Evolutionary conservation across 257 asterid species (phyloP).

Genomic region (Gardenia jasminoides): DNA sequence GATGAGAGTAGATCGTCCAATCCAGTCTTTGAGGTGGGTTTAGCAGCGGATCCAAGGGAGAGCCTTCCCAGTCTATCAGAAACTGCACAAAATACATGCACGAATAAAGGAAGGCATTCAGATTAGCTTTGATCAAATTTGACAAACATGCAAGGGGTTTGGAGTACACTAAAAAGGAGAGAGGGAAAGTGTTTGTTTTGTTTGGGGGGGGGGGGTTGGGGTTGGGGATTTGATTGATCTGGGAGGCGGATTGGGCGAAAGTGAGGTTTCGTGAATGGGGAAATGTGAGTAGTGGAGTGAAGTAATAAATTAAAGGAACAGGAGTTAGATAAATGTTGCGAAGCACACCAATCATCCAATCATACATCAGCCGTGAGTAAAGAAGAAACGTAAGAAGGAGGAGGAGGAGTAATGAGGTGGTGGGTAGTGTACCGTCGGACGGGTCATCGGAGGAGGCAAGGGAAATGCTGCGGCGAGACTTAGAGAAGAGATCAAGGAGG

Average conservation of each 20-base stretch:
- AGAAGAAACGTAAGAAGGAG: neutral
- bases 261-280: too few relatives aligned
- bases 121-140: neutral
- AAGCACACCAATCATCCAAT: neutral
- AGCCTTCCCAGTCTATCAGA: conserved; percentile 41
- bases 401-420: neutral
- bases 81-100: conserved; percentile 10
- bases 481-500: conserved; percentile 86
- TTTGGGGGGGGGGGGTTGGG: neutral
- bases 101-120: too few relatives aligned
- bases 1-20: conserved; percentile 39
- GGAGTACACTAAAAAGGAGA: too few relatives aligned
- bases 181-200: too few relatives aligned
- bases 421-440: conserved; percentile 23
- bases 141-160: neutral
- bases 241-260: too few relatives aligned
- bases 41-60: conserved; percentile 33
- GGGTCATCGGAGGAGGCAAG: conserved; percentile 34
- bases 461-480: conserved; percentile 68
- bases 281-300: neutral
- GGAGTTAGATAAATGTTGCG: neutral
- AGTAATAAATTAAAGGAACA: too few relatives aligned
- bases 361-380: neutral
- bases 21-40: conserved; percentile 29
- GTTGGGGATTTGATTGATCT: neutral